Evolutionary conservation across 495 filamentous ascomycete species (phyloP).

Genomic region (Apodospora peruviana): DNA sequence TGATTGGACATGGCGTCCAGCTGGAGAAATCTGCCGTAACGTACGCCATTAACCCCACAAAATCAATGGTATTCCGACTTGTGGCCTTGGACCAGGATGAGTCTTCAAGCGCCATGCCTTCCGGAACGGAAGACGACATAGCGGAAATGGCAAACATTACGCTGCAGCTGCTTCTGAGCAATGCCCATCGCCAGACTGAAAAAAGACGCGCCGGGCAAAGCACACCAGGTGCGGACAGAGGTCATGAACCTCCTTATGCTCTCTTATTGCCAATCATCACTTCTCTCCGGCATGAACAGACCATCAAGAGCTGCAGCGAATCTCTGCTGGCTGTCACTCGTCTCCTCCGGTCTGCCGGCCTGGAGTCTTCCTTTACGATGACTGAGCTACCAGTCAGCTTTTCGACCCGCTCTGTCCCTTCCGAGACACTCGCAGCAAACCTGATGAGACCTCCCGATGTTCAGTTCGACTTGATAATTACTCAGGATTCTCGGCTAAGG

Average conservation of each 20-base stretch:
- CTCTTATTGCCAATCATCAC: conserved; percentile 63
- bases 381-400: conserved; percentile 15
- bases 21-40: conserved; percentile 52
- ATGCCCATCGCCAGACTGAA: conserved; percentile 61
- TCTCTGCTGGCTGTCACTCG: conserved; percentile 10
- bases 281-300: conserved; percentile 55
- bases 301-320: conserved; percentile 16
- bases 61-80: conserved; percentile 45
- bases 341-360: conserved; percentile 19
- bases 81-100: conserved; percentile 42
- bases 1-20: conserved; percentile 61
- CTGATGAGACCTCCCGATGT: conserved; percentile 20
- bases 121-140: conserved; percentile 29
- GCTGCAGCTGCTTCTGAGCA: conserved; percentile 60
- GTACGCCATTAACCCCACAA: conserved; percentile 43
- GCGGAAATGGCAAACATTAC: conserved; percentile 56
- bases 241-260: conserved; percentile 46
- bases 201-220: conserved; percentile 31
- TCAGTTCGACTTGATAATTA: conserved; percentile 36
- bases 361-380: conserved; percentile 19
- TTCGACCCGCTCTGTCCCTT: conserved; percentile 3
- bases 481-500: conserved; percentile 26
- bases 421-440: conserved; percentile 12
- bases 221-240: conserved; percentile 25
- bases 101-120: conserved; percentile 4